These are phyloP conservation scores for Dissoconium aciculare DNA, from an alignment of 2,329 filamentous ascomycete species.

Conservation along the genomic window DNA sequence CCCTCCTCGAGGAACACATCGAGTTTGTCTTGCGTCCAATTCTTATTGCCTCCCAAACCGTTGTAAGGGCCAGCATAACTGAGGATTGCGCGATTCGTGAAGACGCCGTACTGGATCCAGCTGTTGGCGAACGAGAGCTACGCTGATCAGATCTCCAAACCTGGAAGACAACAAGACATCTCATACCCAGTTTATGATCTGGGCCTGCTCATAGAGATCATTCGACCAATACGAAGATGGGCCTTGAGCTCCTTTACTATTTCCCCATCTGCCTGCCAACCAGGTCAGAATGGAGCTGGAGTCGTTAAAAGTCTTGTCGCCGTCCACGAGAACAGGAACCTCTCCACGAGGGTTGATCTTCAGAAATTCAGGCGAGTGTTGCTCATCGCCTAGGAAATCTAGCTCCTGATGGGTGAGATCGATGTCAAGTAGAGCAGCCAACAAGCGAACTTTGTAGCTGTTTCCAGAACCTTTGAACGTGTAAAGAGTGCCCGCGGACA, in stretches of 20 bases:
- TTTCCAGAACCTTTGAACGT: constrained; percentile 6
- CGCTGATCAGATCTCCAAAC: background rate
- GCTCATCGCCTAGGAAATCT: constrained; percentile 6
- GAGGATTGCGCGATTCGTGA: constrained; percentile 13
- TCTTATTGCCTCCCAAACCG: constrained; percentile 35
- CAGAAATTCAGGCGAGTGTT: constrained; percentile 6
- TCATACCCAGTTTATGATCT: constrained; percentile 5
- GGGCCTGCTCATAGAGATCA: constrained; percentile 5
- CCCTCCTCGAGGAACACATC: constrained; percentile 26
- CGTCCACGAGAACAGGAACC: constrained; percentile 6
- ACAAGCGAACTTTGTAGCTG: constrained; percentile 8
- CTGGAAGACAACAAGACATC: no score
- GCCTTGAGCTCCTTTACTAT: background rate
- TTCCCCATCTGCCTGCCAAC: constrained; percentile 1
- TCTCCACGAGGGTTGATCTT: constrained; percentile 7
- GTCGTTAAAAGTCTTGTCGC: constrained; percentile 6
- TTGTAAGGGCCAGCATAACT: constrained; percentile 11
- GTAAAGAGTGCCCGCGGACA: background rate
- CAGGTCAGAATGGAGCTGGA: constrained; percentile 6
- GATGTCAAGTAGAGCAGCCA: constrained; percentile 6
- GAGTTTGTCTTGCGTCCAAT: constrained; percentile 40
- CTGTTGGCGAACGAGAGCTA: constrained; percentile 6
- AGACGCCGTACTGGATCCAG: constrained; percentile 8
- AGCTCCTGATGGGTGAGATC: constrained; percentile 6
- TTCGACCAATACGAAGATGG: constrained; percentile 4